Evolutionary conservation across 441 rosid species (phyloP), one percentile per base, ranked within the genome.

Genomic region (Pelargonium myrrhifolium): DNA sequence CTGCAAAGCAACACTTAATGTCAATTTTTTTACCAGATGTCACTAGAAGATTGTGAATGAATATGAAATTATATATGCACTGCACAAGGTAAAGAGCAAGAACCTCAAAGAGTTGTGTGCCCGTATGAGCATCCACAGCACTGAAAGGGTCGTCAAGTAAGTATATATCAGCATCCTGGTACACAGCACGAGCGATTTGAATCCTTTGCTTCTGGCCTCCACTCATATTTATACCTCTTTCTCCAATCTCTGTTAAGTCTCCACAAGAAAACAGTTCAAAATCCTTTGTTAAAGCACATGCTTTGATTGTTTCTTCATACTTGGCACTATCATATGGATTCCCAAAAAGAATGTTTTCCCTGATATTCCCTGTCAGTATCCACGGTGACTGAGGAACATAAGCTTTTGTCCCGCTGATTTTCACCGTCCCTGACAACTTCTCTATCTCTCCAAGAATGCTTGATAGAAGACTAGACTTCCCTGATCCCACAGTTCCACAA

Each of bases 181-280:
- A 94, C 73, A 86, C 93, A 9, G 99, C 97, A 22, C 97, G 91
- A 69, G 99, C 97, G 74, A 92, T 87, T 72, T 94, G 99, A 74
- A 94, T 94, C 80, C 99, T 81, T 77, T 94, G 99, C 75, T 94
- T 94, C 78, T 94, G 98, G 72, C 98, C 98, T 17, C 99, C 99
- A 69, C 99, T 94, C 98, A 94, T 87, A 76, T 94, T 94, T 60
- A 94, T 89, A 26, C 99, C 99, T 80, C 99, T 84, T 75, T 94
- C 98, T 49, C 99, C 99, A 69, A 94, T 94, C 85, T 88, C 97
- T 11, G 98, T 94, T 24, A 86, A 67, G 81, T 94, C 99, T 15
- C 94, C 93, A 18, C 80, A 79, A 11, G 89, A 80, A 81, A 94
- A 88, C 42, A 86, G 82, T 81, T 88, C 94, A 65, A 94, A 89